phyloP scores from a whole-genome alignment of 139 green algal genomes.

The Micractinium sp. region DNA sequence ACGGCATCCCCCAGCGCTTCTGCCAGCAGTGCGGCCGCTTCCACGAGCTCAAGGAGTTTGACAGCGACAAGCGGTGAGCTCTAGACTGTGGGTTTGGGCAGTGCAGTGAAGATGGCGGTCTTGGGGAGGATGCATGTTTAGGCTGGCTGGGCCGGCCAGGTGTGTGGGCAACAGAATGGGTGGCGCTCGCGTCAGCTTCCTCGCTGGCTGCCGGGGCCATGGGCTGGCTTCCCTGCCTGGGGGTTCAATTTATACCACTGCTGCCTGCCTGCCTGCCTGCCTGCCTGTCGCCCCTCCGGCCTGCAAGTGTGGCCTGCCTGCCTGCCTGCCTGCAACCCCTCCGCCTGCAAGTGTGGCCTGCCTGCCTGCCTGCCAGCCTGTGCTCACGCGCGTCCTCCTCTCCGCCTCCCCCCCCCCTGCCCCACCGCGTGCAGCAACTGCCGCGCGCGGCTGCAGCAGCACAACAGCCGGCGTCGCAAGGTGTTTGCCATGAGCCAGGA shows the following conservation, averaged over 20 bases:
- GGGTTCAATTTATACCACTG: too few species aligned
- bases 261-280: too few species aligned
- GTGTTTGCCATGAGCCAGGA: constrained; percentile 33
- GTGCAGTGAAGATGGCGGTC: neutral
- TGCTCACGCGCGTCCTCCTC: neutral
- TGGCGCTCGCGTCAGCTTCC: too few species aligned
- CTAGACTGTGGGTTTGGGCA: neutral
- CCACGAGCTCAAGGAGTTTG: constrained; percentile 58
- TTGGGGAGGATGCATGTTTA: neutral
- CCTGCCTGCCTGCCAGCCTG: neutral
- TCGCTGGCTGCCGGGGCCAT: too few species aligned
- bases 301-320: neutral
- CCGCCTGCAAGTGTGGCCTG: neutral
- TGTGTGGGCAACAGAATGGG: too few species aligned
- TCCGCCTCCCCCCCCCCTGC: too few species aligned
- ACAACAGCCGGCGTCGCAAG: constrained; percentile 49
- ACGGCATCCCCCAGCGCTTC: constrained; percentile 66
- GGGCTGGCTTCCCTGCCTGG: too few species aligned
- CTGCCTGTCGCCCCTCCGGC: too few species aligned
- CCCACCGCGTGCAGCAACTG: constrained; percentile 31
- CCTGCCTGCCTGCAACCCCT: neutral
- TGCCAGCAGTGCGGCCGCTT: constrained; percentile 70
- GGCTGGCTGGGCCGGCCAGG: too few species aligned
- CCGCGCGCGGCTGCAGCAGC: constrained; percentile 38
- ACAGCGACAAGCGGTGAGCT: constrained; percentile 42